A percentile compares a stretch with the other conserved stretches of the same genome.
Conservation (phyloP, 345 rosid genomes). For the Clausena lansium region DNA sequence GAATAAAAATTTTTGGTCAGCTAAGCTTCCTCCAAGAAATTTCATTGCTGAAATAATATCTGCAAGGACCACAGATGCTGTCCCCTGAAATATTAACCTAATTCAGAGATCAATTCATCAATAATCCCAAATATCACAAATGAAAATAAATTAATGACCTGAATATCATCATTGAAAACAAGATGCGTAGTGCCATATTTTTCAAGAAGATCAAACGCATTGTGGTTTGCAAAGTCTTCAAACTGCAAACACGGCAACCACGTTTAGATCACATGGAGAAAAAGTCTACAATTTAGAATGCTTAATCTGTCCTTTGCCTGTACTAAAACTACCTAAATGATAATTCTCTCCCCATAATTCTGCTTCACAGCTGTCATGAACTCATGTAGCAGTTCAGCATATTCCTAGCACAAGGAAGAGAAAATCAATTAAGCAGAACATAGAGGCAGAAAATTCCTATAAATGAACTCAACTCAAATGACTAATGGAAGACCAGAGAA, state of each 20-base stretch:
- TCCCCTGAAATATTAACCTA: constrained; percentile 54
- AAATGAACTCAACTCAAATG: constrained; percentile 9
- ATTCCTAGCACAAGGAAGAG: constrained; percentile 56
- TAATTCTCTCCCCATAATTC: constrained; percentile 90
- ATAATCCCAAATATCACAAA: not conserved
- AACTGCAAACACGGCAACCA: constrained; percentile 44
- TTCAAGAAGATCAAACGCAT: constrained; percentile 86
- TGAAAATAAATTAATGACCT: constrained; percentile 43
- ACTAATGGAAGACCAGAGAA: constrained; percentile 8
- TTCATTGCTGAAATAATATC: constrained; percentile 83
- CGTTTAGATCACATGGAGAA: constrained; percentile 1
- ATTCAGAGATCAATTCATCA: constrained; percentile 9
- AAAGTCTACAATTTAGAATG: not conserved
- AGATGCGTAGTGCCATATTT: constrained; percentile 92
- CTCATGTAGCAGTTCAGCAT: constrained; percentile 86
- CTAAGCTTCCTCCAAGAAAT: constrained; percentile 70
- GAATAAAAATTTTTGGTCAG: constrained; percentile 81
- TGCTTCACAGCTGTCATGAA: constrained; percentile 97
- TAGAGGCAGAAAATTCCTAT: not conserved
- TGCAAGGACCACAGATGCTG: constrained; percentile 98
- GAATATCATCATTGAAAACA: constrained; percentile 97
- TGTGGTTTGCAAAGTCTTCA: constrained; percentile 98
- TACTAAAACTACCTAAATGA: constrained; percentile 65
- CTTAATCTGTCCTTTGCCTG: not conserved
- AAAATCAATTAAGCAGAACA: constrained; percentile 4